Percentiles rank a stretch among this genome's conserved stretches.
Evolutionary conservation across 2,329 filamentous ascomycete genomes (phyloP).

Genomic region (Sclerotinia borealis): DNA sequence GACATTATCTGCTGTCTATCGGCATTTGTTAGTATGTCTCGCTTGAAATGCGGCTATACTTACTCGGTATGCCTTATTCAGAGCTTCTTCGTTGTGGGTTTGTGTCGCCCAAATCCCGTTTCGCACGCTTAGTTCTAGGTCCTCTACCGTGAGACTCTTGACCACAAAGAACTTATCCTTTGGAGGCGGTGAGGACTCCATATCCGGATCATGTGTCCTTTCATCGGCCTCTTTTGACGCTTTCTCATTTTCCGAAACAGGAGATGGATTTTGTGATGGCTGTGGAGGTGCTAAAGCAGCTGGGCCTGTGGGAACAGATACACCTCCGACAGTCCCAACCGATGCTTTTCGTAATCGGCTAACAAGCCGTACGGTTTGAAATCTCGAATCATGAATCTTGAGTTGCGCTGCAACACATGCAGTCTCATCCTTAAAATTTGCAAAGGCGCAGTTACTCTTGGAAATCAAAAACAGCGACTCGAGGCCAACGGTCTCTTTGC

Average conservation of each 20-base stretch:
- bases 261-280: conserved; percentile 23
- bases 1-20: conserved; percentile 70
- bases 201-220: conserved; percentile 11
- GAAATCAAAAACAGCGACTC: conserved; percentile 92
- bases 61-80: conserved; percentile 82
- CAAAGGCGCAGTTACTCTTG: conserved; percentile 95
- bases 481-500: conserved; percentile 65
- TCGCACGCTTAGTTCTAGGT: conserved; percentile 79
- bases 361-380: conserved; percentile 78
- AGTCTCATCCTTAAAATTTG: conserved; percentile 81
- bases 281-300: conserved; percentile 25
- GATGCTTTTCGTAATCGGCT: conserved; percentile 66
- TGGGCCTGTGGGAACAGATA: conserved; percentile 28
- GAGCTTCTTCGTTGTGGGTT: conserved; percentile 77
- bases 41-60: conserved; percentile 23
- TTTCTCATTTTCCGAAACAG: conserved; percentile 33
- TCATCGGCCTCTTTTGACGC: conserved; percentile 13
- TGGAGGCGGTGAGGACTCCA: neutral
- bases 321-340: conserved; percentile 30
- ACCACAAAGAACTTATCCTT: conserved; percentile 84
- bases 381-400: conserved; percentile 84
- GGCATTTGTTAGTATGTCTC: conserved; percentile 13
- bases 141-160: conserved; percentile 87
- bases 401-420: conserved; percentile 72
- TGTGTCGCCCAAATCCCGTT: conserved; percentile 94